These are phyloP conservation scores for Vitellaria paradoxa DNA, from an alignment of 179 eudicot genomes.

Conservation along the genomic window DNA sequence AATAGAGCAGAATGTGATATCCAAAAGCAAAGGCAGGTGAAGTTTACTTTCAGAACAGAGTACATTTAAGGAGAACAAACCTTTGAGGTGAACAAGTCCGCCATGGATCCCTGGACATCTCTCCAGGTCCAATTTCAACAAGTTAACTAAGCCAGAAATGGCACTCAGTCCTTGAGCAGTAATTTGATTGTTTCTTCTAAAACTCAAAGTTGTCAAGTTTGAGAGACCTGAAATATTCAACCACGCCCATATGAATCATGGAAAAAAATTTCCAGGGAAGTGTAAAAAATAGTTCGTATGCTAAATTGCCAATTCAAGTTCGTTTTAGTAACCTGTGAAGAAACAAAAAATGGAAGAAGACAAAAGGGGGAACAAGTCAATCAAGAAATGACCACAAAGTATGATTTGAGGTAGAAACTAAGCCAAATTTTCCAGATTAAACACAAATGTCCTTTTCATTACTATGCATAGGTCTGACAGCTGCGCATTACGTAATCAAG, in stretches of 20 bases:
- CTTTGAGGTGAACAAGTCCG: slow-evolving; percentile 87
- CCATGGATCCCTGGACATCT: slow-evolving; percentile 87
- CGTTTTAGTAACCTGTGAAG: not conserved
- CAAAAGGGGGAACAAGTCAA: too few relatives aligned
- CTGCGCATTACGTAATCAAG: not conserved
- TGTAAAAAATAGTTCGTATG: not conserved
- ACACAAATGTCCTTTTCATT: not conserved
- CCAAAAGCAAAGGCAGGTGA: not conserved
- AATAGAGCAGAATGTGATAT: not conserved
- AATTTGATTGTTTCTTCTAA: slow-evolving; percentile 61
- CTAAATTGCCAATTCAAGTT: not conserved
- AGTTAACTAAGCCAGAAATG: slow-evolving; percentile 58
- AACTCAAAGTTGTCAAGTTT: slow-evolving; percentile 68
- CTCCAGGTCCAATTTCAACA: slow-evolving; percentile 81
- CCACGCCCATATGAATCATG: not conserved
- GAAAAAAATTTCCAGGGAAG: not conserved
- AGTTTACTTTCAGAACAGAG: not conserved
- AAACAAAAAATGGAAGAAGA: not conserved
- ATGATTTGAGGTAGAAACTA: not conserved
- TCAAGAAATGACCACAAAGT: not conserved
- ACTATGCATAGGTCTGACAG: not conserved
- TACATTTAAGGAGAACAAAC: slow-evolving; percentile 30
- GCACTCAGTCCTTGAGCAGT: slow-evolving; percentile 79
- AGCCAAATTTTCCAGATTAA: not conserved
- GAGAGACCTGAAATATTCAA: slow-evolving; percentile 55